Conservation (phyloP, 768 basidiomycete genomes). For the Auricularia cornea region DNA sequence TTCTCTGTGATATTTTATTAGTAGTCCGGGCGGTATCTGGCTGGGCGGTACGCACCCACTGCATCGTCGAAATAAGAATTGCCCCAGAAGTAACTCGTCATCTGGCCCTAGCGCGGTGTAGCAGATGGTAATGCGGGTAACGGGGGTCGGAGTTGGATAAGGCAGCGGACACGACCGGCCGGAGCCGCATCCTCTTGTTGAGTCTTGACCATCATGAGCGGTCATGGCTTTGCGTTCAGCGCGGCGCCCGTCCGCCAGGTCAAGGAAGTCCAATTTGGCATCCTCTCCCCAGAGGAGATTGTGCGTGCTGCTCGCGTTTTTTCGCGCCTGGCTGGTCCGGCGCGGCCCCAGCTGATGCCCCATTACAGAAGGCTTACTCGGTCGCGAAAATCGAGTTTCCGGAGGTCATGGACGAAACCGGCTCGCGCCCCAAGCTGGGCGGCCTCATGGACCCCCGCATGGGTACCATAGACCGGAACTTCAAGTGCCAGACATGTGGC, state of each 20-base stretch:
- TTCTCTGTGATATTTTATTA: slow-evolving; percentile 50
- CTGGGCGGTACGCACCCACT: slow-evolving; percentile 62
- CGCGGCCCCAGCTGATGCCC: slow-evolving; percentile 7
- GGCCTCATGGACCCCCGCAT: slow-evolving; percentile 97
- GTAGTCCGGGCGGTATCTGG: neutral
- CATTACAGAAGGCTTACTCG: slow-evolving; percentile 87
- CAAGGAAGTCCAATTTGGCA: slow-evolving; percentile 97
- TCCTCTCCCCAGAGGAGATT: slow-evolving; percentile 98
- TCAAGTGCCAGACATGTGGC: slow-evolving; percentile 99
- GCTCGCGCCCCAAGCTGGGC: slow-evolving; percentile 81
- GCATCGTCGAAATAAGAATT: slow-evolving; percentile 76
- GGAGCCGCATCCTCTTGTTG: neutral
- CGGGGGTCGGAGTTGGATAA: neutral
- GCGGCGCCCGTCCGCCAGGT: slow-evolving; percentile 93
- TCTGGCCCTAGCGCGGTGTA: neutral
- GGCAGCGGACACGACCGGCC: neutral
- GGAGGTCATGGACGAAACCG: slow-evolving; percentile 95
- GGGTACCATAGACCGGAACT: slow-evolving; percentile 95
- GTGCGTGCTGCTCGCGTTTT: slow-evolving; percentile 40
- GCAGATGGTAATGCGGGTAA: no score
- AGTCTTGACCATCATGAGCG: slow-evolving; percentile 45
- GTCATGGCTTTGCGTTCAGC: slow-evolving; percentile 86
- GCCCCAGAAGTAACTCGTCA: slow-evolving; percentile 63
- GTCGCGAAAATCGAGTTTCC: slow-evolving; percentile 98
- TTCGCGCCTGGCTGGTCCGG: neutral